These are phyloP conservation scores for Bryoerythrophyllum caledonicum DNA, from an alignment of 225 moss, liverwort and hornwort species.

Conservation along the genomic window DNA sequence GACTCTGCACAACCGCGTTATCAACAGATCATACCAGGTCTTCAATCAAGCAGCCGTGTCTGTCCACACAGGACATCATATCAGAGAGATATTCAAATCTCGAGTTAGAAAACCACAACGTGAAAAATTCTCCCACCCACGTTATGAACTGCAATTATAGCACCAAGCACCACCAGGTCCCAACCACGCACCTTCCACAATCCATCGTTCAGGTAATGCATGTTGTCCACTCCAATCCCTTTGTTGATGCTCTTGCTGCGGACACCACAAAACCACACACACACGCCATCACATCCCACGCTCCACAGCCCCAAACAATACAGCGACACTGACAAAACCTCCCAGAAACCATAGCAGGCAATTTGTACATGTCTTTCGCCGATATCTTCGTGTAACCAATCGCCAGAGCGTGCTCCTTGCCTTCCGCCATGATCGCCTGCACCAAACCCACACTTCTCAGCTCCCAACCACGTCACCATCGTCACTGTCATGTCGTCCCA, in stretches of 20 bases:
- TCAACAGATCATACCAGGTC: neutral
- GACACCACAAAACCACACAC: constrained; percentile 8
- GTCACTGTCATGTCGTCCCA: neutral
- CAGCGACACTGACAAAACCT: neutral
- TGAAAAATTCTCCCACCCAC: too few species aligned
- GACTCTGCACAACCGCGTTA: constrained; percentile 17
- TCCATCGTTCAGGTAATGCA: constrained; percentile 96
- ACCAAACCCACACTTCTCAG: constrained; percentile 26
- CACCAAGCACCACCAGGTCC: neutral
- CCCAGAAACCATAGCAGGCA: neutral
- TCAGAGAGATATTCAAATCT: neutral
- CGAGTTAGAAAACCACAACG: neutral
- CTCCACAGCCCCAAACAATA: neutral
- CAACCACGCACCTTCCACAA: constrained; percentile 77
- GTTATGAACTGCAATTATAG: neutral
- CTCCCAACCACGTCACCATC: neutral
- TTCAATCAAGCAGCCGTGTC: constrained; percentile 77
- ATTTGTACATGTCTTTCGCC: constrained; percentile 81
- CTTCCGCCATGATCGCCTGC: constrained; percentile 97
- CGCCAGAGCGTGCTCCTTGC: constrained; percentile 93
- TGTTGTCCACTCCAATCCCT: constrained; percentile 97
- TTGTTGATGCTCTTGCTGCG: constrained; percentile 85
- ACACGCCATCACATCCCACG: constrained; percentile 14
- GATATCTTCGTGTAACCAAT: constrained; percentile 99
- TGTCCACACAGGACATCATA: constrained; percentile 20